phyloP scores from a whole-genome alignment of 2,329 filamentous ascomycete species.

The Annulohypoxylon truncatum region DNA sequence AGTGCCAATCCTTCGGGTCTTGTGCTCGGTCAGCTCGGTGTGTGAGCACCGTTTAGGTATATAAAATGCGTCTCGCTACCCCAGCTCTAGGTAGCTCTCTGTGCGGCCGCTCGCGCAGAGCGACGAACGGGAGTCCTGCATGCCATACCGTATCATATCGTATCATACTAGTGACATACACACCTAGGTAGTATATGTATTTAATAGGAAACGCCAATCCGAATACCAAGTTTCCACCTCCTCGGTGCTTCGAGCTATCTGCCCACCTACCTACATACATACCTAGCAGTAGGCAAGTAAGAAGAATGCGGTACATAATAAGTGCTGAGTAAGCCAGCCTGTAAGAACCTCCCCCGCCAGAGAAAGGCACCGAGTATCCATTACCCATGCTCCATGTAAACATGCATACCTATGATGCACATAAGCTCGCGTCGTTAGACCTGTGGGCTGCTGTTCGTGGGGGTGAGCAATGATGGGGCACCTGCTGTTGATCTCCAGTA shows the following conservation, averaged over 20 bases:
- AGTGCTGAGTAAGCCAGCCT: conserved; percentile 14
- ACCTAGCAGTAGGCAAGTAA: too few species aligned
- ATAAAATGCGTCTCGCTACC: background rate
- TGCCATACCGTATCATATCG: background rate
- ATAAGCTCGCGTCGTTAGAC: conserved; percentile 6
- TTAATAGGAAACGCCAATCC: background rate
- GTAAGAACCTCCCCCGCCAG: background rate
- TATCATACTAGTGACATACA: too few species aligned
- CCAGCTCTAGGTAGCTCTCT: background rate
- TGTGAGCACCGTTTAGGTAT: background rate
- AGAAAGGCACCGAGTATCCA: conserved; percentile 5
- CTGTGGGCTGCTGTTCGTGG: conserved; percentile 12
- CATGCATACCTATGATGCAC: conserved; percentile 8
- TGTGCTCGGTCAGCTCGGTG: background rate
- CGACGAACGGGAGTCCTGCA: background rate
- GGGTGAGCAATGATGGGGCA: background rate
- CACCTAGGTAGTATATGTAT: background rate
- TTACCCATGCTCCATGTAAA: background rate
- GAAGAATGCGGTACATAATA: background rate
- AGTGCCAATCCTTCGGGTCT: background rate
- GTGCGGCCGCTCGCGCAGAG: conserved; percentile 1
- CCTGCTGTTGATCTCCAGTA: background rate
- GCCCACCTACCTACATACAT: too few species aligned
- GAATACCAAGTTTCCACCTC: background rate
- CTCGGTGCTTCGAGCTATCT: background rate